Evolutionary conservation across 2,329 filamentous ascomycete genomes (phyloP).

Genomic region (Cordyceps farinosa): DNA sequence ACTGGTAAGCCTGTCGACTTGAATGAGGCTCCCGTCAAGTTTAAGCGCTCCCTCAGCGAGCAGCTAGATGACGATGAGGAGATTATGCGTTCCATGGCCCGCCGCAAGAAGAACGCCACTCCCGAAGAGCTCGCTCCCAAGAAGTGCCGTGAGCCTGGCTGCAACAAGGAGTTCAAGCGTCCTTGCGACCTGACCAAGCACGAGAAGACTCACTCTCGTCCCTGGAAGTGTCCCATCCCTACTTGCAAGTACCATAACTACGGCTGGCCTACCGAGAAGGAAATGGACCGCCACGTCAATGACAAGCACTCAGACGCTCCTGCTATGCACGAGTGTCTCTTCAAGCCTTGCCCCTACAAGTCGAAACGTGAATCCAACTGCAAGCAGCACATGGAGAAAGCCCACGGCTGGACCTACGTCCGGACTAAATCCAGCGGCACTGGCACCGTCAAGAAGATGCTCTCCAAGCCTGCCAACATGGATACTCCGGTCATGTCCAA

Average conservation of each 20-base stretch:
- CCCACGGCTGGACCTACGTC: slow-evolving; percentile 84
- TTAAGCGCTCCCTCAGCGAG: slow-evolving; percentile 66
- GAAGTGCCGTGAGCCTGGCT: slow-evolving; percentile 70
- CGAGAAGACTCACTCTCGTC: slow-evolving; percentile 94
- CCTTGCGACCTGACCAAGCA: slow-evolving; percentile 98
- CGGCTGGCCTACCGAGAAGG: slow-evolving; percentile 97
- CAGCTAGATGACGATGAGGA: slow-evolving; percentile 75
- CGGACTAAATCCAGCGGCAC: slow-evolving; percentile 84
- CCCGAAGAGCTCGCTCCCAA: slow-evolving; percentile 79
- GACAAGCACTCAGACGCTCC: slow-evolving; percentile 88
- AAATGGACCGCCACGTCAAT: slow-evolving; percentile 91
- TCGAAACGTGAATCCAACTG: slow-evolving; percentile 96
- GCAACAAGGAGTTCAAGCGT: slow-evolving; percentile 90
- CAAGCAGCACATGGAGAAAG: slow-evolving; percentile 99
- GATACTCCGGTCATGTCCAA: slow-evolving; percentile 58
- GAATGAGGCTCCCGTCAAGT: slow-evolving; percentile 47
- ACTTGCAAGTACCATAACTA: slow-evolving; percentile 87
- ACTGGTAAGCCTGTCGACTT: slow-evolving; percentile 63
- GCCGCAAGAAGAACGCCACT: slow-evolving; percentile 87
- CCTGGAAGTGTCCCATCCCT: slow-evolving; percentile 82
- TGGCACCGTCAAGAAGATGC: slow-evolving; percentile 45
- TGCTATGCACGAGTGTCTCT: slow-evolving; percentile 78
- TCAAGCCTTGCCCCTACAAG: slow-evolving; percentile 81
- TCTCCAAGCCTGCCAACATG: slow-evolving; percentile 45
- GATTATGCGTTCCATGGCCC: slow-evolving; percentile 88